Conservation (phyloP, 2,329 filamentous ascomycete genomes). For the Ascochyta koolunga region DNA sequence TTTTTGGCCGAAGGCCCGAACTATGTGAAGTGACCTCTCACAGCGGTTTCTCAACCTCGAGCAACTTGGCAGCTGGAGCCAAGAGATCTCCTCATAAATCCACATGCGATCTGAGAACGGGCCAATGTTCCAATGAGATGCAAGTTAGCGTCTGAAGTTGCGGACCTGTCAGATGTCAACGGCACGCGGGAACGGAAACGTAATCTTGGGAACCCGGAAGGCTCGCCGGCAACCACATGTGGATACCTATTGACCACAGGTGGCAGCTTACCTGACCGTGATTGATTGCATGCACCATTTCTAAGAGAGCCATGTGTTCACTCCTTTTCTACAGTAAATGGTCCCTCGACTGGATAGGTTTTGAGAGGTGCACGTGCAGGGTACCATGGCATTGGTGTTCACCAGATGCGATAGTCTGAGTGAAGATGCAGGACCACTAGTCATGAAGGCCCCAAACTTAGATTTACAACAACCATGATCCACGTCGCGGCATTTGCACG, state of each 20-base stretch:
- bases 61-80: neutral
- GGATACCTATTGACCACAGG: neutral
- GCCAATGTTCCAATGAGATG: neutral
- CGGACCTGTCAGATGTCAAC: conserved; percentile 9
- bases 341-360: neutral
- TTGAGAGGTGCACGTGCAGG: neutral
- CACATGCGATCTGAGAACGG: conserved; percentile 6
- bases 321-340: neutral
- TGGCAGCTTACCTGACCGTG: too few relatives aligned
- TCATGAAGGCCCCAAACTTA: neutral
- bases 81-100: neutral
- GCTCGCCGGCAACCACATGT: neutral
- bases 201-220: neutral
- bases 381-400: neutral
- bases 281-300: neutral
- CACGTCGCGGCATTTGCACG: neutral
- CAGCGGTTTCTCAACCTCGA: neutral
- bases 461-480: neutral
- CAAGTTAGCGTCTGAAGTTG: neutral
- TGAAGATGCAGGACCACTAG: conserved; percentile 1
- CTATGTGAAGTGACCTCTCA: neutral
- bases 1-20: conserved; percentile 1
- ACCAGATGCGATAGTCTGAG: neutral
- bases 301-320: neutral
- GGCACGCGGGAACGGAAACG: conserved; percentile 5